Percentiles rank a stretch among this genome's conserved stretches.
These are phyloP conservation scores for Diaporthe caulivora DNA, from an alignment of 2,329 filamentous ascomycete species.

Conservation along the genomic window DNA sequence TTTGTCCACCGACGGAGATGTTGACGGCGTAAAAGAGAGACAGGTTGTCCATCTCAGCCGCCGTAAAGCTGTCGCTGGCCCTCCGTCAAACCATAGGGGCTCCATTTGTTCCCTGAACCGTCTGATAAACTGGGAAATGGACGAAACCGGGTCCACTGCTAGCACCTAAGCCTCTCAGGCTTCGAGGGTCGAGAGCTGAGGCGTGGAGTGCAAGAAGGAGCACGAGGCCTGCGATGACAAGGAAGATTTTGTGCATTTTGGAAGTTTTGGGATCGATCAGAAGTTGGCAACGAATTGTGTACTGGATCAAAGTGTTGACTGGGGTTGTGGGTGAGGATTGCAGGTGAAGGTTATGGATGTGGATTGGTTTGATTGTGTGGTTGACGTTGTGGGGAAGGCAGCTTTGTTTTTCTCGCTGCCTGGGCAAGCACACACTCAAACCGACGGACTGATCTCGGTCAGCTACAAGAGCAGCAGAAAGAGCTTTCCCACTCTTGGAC, in stretches of 20 bases:
- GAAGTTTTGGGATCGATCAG: not conserved
- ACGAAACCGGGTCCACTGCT: not conserved
- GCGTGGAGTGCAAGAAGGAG: not conserved
- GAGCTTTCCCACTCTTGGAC: not conserved
- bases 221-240: not conserved
- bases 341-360: not conserved
- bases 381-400: not conserved
- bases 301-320: not conserved
- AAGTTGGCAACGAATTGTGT: not conserved
- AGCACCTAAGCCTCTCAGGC: not conserved
- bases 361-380: no score
- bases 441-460: not conserved
- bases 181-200: not conserved
- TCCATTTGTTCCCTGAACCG: not conserved
- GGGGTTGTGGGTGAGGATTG: not conserved
- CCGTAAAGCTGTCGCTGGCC: not conserved
- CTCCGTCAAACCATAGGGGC: not conserved
- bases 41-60: not conserved
- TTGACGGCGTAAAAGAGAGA: constrained; percentile 14
- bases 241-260: not conserved
- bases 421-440: not conserved
- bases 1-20: constrained; percentile 25
- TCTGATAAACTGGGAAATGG: constrained; percentile 4
- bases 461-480: not conserved
- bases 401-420: not conserved